Conservation (phyloP, 192 early-diverging fungal species). For the Mortierella alpina region DNA sequence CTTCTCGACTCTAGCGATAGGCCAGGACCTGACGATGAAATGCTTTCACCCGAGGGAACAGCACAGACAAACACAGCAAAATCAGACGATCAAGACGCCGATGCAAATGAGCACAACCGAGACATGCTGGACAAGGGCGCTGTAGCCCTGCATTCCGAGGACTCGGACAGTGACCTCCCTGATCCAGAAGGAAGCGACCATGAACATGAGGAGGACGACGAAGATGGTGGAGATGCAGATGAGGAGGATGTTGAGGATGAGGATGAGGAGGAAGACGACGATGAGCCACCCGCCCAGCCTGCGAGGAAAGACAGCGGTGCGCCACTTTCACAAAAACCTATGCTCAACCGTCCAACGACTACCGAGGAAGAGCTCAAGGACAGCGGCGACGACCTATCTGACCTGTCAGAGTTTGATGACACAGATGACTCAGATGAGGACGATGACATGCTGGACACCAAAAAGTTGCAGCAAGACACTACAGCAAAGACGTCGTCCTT, state of each 20-base stretch:
- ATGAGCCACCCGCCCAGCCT: slow-evolving; percentile 11
- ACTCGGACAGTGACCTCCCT: slow-evolving; percentile 45
- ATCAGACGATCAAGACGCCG: slow-evolving; percentile 23
- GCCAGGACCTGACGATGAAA: slow-evolving; percentile 2
- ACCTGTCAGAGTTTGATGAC: slow-evolving; percentile 51
- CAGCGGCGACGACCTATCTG: slow-evolving; percentile 48
- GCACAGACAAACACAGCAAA: slow-evolving; percentile 3
- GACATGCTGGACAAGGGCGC: slow-evolving; percentile 9
- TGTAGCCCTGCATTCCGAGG: slow-evolving; percentile 21
- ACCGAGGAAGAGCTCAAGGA: slow-evolving; percentile 48
- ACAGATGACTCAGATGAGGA: slow-evolving; percentile 51
- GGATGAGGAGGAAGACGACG: slow-evolving; percentile 19
- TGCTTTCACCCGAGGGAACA: slow-evolving; percentile 10
- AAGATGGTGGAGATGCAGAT: slow-evolving; percentile 15
- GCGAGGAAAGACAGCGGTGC: slow-evolving; percentile 20
- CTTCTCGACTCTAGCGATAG: slow-evolving; percentile 9
- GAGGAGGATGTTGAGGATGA: slow-evolving; percentile 32
- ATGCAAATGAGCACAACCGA: slow-evolving; percentile 12
- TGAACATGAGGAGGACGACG: slow-evolving; percentile 36
- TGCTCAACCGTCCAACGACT: slow-evolving; percentile 32
- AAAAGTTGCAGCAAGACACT: slow-evolving; percentile 10
- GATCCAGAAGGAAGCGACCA: slow-evolving; percentile 41
- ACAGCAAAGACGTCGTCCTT: neutral
- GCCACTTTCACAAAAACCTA: slow-evolving; percentile 33
- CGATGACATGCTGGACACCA: slow-evolving; percentile 17